These are phyloP conservation scores for Scheffersomyces cryptocercus DNA, from an alignment of 1,139 yeast genomes.

Conservation along the genomic window DNA sequence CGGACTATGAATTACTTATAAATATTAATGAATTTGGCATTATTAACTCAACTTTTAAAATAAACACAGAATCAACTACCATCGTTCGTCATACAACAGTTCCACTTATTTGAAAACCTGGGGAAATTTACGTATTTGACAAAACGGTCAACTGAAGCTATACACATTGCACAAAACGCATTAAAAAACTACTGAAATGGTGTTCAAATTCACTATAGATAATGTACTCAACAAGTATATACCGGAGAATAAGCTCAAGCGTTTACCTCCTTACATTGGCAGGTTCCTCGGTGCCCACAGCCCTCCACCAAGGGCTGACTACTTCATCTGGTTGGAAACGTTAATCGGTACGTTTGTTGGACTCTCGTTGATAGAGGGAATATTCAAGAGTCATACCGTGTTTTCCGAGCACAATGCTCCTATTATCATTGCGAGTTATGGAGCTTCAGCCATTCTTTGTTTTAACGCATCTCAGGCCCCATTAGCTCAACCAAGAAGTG, in stretches of 20 bases:
- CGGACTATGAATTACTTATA: no score
- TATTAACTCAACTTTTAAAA: no score
- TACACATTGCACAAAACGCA: no score
- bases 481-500: constrained; percentile 66
- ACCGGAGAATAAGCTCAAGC: constrained; percentile 29
- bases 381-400: constrained; percentile 47
- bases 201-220: constrained; percentile 45
- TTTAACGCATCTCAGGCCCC: constrained; percentile 61
- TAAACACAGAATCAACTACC: no score
- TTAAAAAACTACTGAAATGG: constrained; percentile 22
- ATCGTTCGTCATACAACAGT: no score
- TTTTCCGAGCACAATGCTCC: constrained; percentile 51
- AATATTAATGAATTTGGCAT: no score
- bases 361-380: constrained; percentile 50
- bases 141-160: no score
- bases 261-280: constrained; percentile 28
- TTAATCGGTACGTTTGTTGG: constrained; percentile 54
- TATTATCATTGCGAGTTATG: constrained; percentile 60
- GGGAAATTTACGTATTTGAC: no score
- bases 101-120: no score
- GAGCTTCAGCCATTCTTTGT: constrained; percentile 65
- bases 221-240: constrained; percentile 26
- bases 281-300: constrained; percentile 36
- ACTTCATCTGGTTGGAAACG: constrained; percentile 49
- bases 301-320: constrained; percentile 36